These are phyloP conservation scores for Metschnikowia gelsemii DNA, from an alignment of 805 yeast species.

Conservation along the genomic window DNA sequence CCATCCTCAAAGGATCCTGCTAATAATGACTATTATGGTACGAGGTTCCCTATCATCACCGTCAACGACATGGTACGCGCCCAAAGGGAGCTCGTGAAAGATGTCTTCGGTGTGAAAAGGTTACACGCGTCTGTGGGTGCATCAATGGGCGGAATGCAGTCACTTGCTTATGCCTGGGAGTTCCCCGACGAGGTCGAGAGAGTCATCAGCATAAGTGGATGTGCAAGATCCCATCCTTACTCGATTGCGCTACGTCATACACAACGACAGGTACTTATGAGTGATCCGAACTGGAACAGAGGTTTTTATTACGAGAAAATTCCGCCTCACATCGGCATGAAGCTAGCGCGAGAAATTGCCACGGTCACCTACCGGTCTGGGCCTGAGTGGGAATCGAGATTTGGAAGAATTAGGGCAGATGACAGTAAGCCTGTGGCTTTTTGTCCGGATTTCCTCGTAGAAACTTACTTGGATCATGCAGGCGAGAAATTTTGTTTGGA, in stretches of 20 bases:
- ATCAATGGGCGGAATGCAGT: slow-evolving; percentile 99
- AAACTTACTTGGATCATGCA: slow-evolving; percentile 90
- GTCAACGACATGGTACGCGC: slow-evolving; percentile 91
- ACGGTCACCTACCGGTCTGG: slow-evolving; percentile 93
- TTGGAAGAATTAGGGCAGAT: slow-evolving; percentile 84
- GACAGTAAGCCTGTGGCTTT: slow-evolving; percentile 77
- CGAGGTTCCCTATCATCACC: slow-evolving; percentile 82
- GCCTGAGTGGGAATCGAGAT: slow-evolving; percentile 94
- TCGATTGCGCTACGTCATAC: slow-evolving; percentile 92
- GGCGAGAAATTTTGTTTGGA: slow-evolving; percentile 92
- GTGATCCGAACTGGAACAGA: slow-evolving; percentile 92
- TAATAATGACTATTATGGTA: slow-evolving; percentile 66
- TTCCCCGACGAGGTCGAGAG: slow-evolving; percentile 75
- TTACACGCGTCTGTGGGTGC: slow-evolving; percentile 83
- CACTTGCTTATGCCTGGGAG: slow-evolving; percentile 81
- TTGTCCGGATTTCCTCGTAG: slow-evolving; percentile 91
- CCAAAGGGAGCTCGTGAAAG: slow-evolving; percentile 65
- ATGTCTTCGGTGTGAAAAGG: slow-evolving; percentile 60
- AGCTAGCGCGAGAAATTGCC: slow-evolving; percentile 88
- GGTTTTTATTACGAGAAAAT: slow-evolving; percentile 78
- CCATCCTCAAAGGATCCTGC: slow-evolving; percentile 81
- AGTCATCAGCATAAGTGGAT: slow-evolving; percentile 81
- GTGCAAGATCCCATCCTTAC: slow-evolving; percentile 92
- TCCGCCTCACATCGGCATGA: slow-evolving; percentile 95
- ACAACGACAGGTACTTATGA: slow-evolving; percentile 90